These are phyloP conservation scores for Clarireedia monteithiana DNA, from an alignment of 2,329 filamentous ascomycete species.

Conservation along the genomic window DNA sequence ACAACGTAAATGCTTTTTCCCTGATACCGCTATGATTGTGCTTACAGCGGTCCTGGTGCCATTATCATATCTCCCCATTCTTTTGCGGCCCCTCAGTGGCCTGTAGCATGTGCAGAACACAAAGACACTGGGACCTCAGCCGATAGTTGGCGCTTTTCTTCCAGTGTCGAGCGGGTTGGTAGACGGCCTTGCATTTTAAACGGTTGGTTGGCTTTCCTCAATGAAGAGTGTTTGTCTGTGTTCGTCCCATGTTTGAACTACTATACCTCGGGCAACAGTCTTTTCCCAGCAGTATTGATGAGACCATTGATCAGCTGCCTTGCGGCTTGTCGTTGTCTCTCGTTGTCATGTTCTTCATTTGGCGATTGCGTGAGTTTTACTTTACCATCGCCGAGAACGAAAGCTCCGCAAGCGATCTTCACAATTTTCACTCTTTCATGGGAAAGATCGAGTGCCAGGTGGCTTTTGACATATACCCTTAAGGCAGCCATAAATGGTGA, in stretches of 20 bases:
- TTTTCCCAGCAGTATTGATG: slow-evolving; percentile 15
- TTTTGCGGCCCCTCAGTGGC: too few species aligned
- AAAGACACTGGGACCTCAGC: too few species aligned
- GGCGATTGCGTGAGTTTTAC: slow-evolving; percentile 31
- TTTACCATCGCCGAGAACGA: slow-evolving; percentile 34
- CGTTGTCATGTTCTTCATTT: slow-evolving; percentile 11
- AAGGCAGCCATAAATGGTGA: slow-evolving; percentile 35
- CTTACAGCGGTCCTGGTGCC: too few species aligned
- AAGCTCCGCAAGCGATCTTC: slow-evolving; percentile 34
- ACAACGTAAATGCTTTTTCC: too few species aligned
- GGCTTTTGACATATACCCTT: slow-evolving; percentile 30
- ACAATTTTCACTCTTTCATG: slow-evolving; percentile 34
- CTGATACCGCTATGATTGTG: too few species aligned
- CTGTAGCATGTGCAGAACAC: too few species aligned
- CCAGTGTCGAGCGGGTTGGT: too few species aligned
- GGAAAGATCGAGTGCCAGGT: slow-evolving; percentile 34
- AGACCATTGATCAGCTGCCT: slow-evolving; percentile 18
- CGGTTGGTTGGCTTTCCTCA: too few species aligned
- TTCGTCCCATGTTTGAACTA: neutral
- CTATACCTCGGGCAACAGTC: slow-evolving; percentile 1
- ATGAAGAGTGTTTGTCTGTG: neutral
- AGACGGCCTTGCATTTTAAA: too few species aligned
- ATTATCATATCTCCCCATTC: too few species aligned
- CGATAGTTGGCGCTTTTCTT: too few species aligned
- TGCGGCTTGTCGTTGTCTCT: slow-evolving; percentile 18